Evolutionary conservation across 2,329 filamentous ascomycete species (phyloP), one percentile per base, ranked within the genome.

Genomic region (Chaetomium globosum): DNA sequence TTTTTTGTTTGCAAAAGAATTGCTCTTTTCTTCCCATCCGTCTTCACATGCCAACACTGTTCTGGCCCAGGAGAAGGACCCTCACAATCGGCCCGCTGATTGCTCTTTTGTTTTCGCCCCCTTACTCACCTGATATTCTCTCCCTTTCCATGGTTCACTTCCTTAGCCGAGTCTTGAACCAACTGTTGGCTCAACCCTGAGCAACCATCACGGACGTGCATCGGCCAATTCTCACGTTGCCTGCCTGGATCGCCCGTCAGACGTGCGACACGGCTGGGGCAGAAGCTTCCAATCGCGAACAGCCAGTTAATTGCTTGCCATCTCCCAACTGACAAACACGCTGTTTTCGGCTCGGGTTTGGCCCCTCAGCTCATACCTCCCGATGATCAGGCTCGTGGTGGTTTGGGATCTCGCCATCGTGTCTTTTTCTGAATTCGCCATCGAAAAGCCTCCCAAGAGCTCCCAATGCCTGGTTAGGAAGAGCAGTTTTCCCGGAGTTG

Each of bases 221-320:
- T 39, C 36, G 16, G 12, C 12, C 16, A 43, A 43, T n/a, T 43
- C 39, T n/a, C 39, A 48, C 19, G 46, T 23, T 48, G n/a, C 46
- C 46, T 23, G 46, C 46, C 46, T 21, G 46, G 46, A 48, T n/a
- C 8, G 26, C 8, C n/a, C 16, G 51, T 53, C 51, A 53, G 13
- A 53, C 51, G 8, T 31, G 51, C 46, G 39, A 43, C 39, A 43
- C 39, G 46, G 46, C 46, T 48, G 46, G 46, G 39, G 39, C 16
- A 48, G 12, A 19, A 30, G 51, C 51, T 53, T 53, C 51, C 51
- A 53, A 53, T 53, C 26, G 26, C 26, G n/a, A 3, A 31, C 26
- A 4, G 16, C 26, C 16, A 16, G 12, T 30, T 53, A n/a, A 53
- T 53, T 53, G 51, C 51, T 53, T 30, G 31, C 51, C 51, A 53